Evolutionary conservation across 179 eudicot genomes (phyloP).

Genomic region (Actinidia polygama): DNA sequence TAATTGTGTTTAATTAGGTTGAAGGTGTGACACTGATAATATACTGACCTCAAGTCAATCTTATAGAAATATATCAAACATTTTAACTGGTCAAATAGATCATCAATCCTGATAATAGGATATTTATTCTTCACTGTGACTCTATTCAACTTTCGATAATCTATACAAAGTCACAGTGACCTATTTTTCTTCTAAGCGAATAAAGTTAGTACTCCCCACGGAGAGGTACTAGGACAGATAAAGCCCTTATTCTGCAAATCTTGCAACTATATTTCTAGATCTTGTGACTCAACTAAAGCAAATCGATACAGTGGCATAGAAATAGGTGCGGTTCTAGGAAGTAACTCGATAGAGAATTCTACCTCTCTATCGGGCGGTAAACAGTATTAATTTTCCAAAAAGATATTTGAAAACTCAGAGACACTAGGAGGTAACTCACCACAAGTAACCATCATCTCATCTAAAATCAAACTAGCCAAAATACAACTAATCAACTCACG

Average conservation of each 20-base stretch:
- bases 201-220: not conserved
- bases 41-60: not conserved
- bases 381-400: not conserved
- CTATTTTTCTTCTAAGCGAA: not conserved
- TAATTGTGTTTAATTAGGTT: too few species aligned
- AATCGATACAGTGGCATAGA: not conserved
- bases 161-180: not conserved
- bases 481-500: too few species aligned
- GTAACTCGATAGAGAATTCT: not conserved
- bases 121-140: not conserved
- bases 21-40: too few species aligned
- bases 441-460: not conserved
- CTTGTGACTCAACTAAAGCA: not conserved
- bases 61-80: not conserved
- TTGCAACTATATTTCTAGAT: not conserved
- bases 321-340: not conserved
- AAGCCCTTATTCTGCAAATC: not conserved
- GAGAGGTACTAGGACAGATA: not conserved
- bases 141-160: not conserved
- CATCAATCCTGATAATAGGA: not conserved
- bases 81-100: not conserved
- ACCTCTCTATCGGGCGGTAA: not conserved
- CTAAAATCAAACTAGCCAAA: too few species aligned
- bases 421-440: not conserved
- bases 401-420: not conserved